Evolutionary conservation across 108 stramenopile species (phyloP), one percentile per base, ranked within the genome.

Genomic region (Cyclotella atomus): DNA sequence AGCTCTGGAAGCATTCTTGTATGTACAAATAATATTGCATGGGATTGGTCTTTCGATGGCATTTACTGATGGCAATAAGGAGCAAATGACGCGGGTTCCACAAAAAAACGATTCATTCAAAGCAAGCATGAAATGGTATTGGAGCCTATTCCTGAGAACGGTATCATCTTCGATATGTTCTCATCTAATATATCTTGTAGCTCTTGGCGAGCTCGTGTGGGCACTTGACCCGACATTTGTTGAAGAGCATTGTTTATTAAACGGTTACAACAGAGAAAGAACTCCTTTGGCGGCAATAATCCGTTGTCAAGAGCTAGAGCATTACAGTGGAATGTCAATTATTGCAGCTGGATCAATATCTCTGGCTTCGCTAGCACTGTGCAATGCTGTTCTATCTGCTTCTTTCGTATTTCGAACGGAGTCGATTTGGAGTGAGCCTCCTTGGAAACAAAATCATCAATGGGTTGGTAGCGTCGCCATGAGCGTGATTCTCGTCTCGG

Each of bases 21-120:
- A 84, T 50, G 65, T 89, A 29, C 83, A 86, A 50, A 52, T 93
- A 3, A 53, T 96, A 21, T 61, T 91, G 33, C 92, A 90, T 28
- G 12, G 82, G 28, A 73, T 93, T 59, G 92, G 89, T 9, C 49
- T 93, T 17, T 78, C 91, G 9, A 83, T 93, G 73, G 77, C 85
- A 14, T 70, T 87, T 67, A 82, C 79, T 19, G 84, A 89, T 41
- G 77, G 80, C 17, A 35, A 44, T 19, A 56, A 65, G 30, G 56
- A 74, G 25, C 86, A 66, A 35, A 96, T 96, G 95, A 75, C 84
- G 27, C 73, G 77, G 28, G 92, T 93, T 0, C 95, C 95, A 3
- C 83, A 85, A 23, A 96, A 96, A 71, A 93, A 93, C 62, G 95
- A 93, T 76, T 83, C 87, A 19, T 75, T 79, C 57, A 85, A 61